Conservation (phyloP, 23 red algal genomes). For the Gracilariopsis chorda region DNA sequence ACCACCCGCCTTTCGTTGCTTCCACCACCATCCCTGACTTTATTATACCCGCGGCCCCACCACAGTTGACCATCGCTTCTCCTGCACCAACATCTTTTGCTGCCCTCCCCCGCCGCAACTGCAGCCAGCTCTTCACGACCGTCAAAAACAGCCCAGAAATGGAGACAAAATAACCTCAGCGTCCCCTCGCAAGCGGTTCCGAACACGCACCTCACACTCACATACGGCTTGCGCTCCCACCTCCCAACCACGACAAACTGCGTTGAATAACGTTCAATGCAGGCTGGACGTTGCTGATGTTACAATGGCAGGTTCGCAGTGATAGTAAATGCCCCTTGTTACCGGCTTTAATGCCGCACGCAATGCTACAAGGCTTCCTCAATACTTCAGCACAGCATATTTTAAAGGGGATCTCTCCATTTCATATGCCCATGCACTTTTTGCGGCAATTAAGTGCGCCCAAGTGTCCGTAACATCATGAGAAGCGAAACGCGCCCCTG, state of each 20-base stretch:
- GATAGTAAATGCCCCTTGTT: slow-evolving; percentile 11
- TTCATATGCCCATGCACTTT: too few relatives aligned
- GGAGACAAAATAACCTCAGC: not conserved
- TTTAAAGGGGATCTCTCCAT: not conserved
- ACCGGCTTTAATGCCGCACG: not conserved
- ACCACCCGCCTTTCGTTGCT: too few relatives aligned
- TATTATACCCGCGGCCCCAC: too few relatives aligned
- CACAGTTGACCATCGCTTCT: too few relatives aligned
- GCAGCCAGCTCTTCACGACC: not conserved
- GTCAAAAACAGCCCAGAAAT: not conserved
- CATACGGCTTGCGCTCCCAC: not conserved
- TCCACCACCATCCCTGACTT: too few relatives aligned
- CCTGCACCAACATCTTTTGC: too few relatives aligned
- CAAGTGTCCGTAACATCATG: too few relatives aligned
- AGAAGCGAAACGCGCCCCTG: too few relatives aligned
- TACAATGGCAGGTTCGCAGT: not conserved
- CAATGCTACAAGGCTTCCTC: not conserved
- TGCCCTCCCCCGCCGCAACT: not conserved
- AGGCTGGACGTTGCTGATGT: slow-evolving; percentile 18
- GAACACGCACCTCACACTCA: not conserved
- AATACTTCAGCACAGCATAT: not conserved
- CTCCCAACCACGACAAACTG: slow-evolving; percentile 13
- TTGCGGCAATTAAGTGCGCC: too few relatives aligned
- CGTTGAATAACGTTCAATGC: not conserved
- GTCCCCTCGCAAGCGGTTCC: not conserved